A percentile compares a stretch with the other conserved stretches of the same genome.
These are phyloP conservation scores for Lathyrus tuberosus DNA, from an alignment of 306 rosid genomes.

Conservation along the genomic window DNA sequence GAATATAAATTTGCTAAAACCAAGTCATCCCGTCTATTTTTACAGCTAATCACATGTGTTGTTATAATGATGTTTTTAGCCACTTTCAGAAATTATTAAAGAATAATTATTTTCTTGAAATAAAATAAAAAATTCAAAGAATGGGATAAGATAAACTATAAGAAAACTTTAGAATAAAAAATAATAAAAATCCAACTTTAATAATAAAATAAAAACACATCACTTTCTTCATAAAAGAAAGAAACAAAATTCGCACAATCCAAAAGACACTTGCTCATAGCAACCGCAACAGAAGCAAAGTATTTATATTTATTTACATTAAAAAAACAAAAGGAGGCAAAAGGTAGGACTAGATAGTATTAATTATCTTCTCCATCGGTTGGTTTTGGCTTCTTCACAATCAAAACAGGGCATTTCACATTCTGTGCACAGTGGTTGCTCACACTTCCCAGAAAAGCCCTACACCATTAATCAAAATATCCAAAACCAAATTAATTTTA, in stretches of 20 bases:
- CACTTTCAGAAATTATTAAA: too few relatives aligned
- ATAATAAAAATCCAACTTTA: background rate
- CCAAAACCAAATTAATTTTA: background rate
- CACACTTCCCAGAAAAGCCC: conserved; percentile 93
- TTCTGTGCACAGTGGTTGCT: conserved; percentile 85
- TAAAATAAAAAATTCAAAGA: too few relatives aligned
- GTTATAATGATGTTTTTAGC: too few relatives aligned
- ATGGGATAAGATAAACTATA: background rate
- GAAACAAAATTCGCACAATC: background rate
- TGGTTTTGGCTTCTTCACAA: conserved; percentile 83
- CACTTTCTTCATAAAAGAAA: conserved; percentile 16
- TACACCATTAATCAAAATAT: conserved; percentile 43
- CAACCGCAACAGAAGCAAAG: conserved; percentile 5
- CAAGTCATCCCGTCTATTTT: too few relatives aligned
- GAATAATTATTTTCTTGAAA: too few relatives aligned
- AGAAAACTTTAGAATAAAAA: background rate
- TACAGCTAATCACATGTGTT: too few relatives aligned
- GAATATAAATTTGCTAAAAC: too few relatives aligned
- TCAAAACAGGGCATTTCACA: conserved; percentile 79
- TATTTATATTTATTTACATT: conserved; percentile 27
- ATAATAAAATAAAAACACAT: background rate
- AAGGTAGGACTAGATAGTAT: background rate
- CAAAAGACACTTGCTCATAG: conserved; percentile 15
- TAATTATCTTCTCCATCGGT: conserved; percentile 8
- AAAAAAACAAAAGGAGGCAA: background rate